These are phyloP conservation scores for Salicornia ramosissima DNA, from an alignment of 148 eudicot genomes.

Conservation along the genomic window DNA sequence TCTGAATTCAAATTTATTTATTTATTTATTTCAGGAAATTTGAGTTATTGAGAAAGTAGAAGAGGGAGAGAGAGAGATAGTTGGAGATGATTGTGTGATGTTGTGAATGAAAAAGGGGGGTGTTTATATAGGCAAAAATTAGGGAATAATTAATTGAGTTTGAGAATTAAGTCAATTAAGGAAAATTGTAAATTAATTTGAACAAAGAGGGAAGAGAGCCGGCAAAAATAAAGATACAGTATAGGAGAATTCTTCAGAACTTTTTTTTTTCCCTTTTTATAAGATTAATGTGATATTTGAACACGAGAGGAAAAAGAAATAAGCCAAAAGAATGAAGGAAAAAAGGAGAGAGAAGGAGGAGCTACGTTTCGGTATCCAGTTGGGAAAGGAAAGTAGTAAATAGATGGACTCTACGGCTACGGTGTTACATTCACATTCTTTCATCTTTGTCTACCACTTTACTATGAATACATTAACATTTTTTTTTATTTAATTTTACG, in stretches of 20 bases:
- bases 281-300: too few relatives aligned
- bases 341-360: background rate
- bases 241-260: background rate
- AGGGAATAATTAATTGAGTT: background rate
- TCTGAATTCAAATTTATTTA: background rate
- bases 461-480: too few relatives aligned
- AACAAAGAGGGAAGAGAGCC: background rate
- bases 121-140: conserved; percentile 6
- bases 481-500: too few relatives aligned
- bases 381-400: conserved; percentile 8
- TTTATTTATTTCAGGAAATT: background rate
- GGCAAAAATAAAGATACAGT: background rate
- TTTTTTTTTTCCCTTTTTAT: too few relatives aligned
- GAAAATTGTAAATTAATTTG: background rate
- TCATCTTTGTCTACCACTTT: conserved; percentile 1
- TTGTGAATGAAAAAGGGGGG: background rate
- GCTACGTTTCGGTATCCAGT: conserved; percentile 14
- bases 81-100: background rate
- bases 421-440: background rate
- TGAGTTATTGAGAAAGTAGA: too few relatives aligned
- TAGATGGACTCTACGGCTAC: conserved; percentile 1
- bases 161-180: background rate
- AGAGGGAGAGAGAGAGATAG: background rate
- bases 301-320: too few relatives aligned
- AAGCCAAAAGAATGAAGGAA: background rate